Conservation (phyloP, 176 grass and related monocot species). For the Rhynchospora breviuscula region DNA sequence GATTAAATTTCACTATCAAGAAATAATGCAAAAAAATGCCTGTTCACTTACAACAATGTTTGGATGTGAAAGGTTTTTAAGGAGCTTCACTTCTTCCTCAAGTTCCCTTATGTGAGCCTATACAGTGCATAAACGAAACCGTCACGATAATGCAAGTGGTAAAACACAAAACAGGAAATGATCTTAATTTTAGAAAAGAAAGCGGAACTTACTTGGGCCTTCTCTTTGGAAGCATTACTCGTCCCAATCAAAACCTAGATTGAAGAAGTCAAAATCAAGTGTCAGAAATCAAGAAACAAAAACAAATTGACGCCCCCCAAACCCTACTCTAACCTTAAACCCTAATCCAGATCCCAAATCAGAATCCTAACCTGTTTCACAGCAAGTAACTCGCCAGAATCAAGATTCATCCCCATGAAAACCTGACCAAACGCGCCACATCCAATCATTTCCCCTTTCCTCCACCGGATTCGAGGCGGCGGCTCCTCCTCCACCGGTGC, state of each 20-base stretch:
- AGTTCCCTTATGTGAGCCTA: slow-evolving; percentile 92
- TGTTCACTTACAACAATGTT: slow-evolving; percentile 85
- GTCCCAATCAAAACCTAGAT: slow-evolving; percentile 78
- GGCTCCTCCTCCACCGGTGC: slow-evolving; percentile 23
- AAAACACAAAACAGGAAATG: background rate
- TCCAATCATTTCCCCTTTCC: slow-evolving; percentile 87
- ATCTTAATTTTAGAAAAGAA: background rate
- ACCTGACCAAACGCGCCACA: slow-evolving; percentile 85
- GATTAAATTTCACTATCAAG: background rate
- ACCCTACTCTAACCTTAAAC: background rate
- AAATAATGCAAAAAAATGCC: background rate
- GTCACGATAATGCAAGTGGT: background rate
- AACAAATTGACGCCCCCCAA: background rate
- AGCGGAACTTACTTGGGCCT: slow-evolving; percentile 70
- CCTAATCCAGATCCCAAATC: background rate
- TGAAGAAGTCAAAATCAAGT: slow-evolving; percentile 6
- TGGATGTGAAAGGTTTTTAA: slow-evolving; percentile 85
- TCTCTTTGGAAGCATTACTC: slow-evolving; percentile 76
- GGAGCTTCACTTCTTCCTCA: slow-evolving; percentile 97
- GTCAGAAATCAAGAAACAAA: slow-evolving; percentile 10
- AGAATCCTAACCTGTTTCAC: slow-evolving; percentile 61
- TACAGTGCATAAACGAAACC: slow-evolving; percentile 11
- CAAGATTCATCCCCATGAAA: slow-evolving; percentile 98
- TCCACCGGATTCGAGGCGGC: slow-evolving; percentile 67
- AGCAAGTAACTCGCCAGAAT: slow-evolving; percentile 92